Evolutionary conservation across 352 stramenopile genomes (phyloP).

Genomic region (Pythium plurisporium): DNA sequence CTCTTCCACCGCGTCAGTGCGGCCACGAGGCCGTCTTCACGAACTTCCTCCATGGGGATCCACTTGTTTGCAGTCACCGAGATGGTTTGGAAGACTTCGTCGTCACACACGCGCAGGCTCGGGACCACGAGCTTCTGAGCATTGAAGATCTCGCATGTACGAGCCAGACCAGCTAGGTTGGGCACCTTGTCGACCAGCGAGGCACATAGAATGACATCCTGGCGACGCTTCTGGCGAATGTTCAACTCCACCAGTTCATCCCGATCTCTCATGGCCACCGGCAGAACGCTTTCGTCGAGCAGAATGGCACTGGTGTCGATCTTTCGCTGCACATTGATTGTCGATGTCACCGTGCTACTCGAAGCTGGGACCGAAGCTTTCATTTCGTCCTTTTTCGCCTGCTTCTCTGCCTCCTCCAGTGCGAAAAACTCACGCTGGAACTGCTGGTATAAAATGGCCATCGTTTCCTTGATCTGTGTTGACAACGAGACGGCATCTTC

Average conservation of each 20-base stretch:
- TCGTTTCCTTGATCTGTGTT: conserved; percentile 59
- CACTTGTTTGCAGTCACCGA: conserved; percentile 93
- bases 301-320: conserved; percentile 64
- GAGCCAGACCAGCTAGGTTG: conserved; percentile 91
- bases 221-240: conserved; percentile 40
- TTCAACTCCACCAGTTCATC: conserved; percentile 33
- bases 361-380: background rate
- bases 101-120: conserved; percentile 77
- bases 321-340: conserved; percentile 69
- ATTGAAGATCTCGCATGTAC: conserved; percentile 95
- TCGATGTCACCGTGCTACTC: background rate
- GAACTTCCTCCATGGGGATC: conserved; percentile 92
- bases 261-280: conserved; percentile 38
- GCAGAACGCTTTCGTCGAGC: conserved; percentile 57
- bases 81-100: conserved; percentile 89
- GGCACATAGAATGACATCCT: conserved; percentile 75
- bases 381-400: background rate
- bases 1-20: conserved; percentile 64
- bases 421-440: conserved; percentile 68
- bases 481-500: conserved; percentile 42
- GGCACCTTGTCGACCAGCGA: conserved; percentile 94
- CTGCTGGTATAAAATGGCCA: conserved; percentile 68
- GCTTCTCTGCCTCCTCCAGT: conserved; percentile 13
- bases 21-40: conserved; percentile 28
- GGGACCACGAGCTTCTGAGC: conserved; percentile 87